Evolutionary conservation across 1,284 basidiomycete species (phyloP).

Genomic region (Puccinia sorghi): DNA sequence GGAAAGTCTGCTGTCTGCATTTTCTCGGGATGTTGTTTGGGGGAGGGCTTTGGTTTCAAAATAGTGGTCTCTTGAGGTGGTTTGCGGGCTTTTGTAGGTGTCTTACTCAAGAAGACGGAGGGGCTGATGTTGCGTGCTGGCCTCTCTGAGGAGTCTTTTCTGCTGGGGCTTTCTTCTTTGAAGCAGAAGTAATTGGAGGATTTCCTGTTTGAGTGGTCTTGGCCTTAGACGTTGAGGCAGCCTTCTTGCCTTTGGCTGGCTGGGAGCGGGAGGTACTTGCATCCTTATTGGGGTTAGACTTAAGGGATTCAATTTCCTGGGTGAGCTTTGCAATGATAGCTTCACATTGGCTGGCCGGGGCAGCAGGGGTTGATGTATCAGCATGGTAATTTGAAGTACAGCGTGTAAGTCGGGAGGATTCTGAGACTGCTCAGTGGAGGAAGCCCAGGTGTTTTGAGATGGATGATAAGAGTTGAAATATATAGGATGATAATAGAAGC

Average conservation of each 20-base stretch:
- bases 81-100: background rate
- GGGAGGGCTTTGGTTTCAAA: background rate
- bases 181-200: background rate
- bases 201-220: too few relatives aligned
- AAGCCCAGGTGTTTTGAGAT: slow-evolving; percentile 11
- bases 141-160: background rate
- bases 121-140: slow-evolving; percentile 15
- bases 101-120: slow-evolving; percentile 13
- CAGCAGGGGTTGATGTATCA: background rate
- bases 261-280: background rate
- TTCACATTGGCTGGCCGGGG: background rate
- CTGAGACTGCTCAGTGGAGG: background rate
- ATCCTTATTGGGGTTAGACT: background rate
- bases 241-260: background rate
- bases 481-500: background rate
- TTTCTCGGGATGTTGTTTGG: slow-evolving; percentile 6
- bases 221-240: background rate
- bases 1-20: slow-evolving; percentile 13
- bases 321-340: slow-evolving; percentile 23
- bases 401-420: background rate
- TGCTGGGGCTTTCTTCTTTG: slow-evolving; percentile 2
- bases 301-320: background rate
- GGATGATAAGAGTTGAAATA: background rate
- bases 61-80: background rate
- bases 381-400: too few relatives aligned